Evolutionary conservation across 2,329 filamentous ascomycete genomes (phyloP), one percentile per base, ranked within the genome.

Genomic region (Penicillium freii): DNA sequence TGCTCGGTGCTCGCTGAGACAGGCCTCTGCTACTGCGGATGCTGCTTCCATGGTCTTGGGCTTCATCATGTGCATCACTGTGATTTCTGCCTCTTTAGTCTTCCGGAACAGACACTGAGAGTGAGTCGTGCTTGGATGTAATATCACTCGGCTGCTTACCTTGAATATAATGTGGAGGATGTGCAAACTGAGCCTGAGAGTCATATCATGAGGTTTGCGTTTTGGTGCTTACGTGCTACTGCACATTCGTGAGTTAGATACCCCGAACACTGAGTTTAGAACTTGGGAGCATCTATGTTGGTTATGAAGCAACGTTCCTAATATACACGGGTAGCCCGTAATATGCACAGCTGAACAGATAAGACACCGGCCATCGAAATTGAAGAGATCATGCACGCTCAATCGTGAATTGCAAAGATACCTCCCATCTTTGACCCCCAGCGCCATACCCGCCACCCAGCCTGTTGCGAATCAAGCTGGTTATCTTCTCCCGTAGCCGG

Each of bases 381-480:
- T 21, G 11, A 31, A 50, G 10, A 40, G 23, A 45, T 67, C 52
- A 79, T 60, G 77, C 70, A 65, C 74, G 77, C 64, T 85, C 83
- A 55, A 82, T 71, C 45, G 78, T 86, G 71, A 91, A 86, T 77
- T 97, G 91, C 51, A 95, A 81, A 46, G 90, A 95, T 15, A 97
- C 91, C 77, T 99, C 94, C 94, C 94, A 99, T 68, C 87, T 87
- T 70, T 94, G 81, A 38, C 87, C 89, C 15, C 84, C 86, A 43
- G 85, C 84, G 9, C 92, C 92, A 73, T 96, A 96, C 1, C 90
- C 91, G 59, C 93, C 93, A 5, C 92, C 92, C 8, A 99, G 79
- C 33, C 91, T 82, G 69, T 94, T 95, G 73, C 90, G 88, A 51
- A 99, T 87, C 68, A 97, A 77, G 57, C 87, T 88, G 17, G 85